A percentile compares a stretch with the other conserved stretches of the same genome.
phyloP scores from a whole-genome alignment of 768 basidiomycete genomes.

The Termitomyces sp. region DNA sequence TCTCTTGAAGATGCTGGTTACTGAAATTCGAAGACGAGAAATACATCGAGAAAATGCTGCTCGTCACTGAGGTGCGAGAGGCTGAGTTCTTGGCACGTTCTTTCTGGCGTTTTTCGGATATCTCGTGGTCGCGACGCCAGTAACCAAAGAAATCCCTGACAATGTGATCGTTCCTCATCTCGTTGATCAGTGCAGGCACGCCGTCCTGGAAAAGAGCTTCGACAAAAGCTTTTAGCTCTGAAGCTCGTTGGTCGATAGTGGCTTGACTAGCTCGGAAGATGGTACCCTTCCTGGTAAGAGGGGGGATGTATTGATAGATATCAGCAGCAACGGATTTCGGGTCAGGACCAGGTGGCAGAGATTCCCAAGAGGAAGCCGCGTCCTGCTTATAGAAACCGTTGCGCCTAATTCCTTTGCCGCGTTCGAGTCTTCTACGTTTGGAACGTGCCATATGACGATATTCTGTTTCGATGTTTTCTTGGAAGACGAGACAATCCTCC shows the following conservation, averaged over 20 bases:
- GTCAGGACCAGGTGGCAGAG: slow-evolving; percentile 78
- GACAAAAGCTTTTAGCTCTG: slow-evolving; percentile 55
- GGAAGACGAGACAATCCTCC: slow-evolving; percentile 80
- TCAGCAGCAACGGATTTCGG: slow-evolving; percentile 67
- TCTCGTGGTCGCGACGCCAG: slow-evolving; percentile 70
- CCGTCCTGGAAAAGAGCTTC: slow-evolving; percentile 51
- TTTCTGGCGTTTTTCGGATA: slow-evolving; percentile 36
- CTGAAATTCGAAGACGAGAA: slow-evolving; percentile 41
- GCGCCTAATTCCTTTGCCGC: slow-evolving; percentile 74
- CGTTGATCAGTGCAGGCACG: slow-evolving; percentile 59
- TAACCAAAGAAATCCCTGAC: slow-evolving; percentile 75
- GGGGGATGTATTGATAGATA: slow-evolving; percentile 61
- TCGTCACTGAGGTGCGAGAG: slow-evolving; percentile 39
- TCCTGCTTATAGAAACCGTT: slow-evolving; percentile 66
- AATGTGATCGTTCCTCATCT: slow-evolving; percentile 49
- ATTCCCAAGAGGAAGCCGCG: slow-evolving; percentile 78
- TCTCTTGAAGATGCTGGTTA: slow-evolving; percentile 13
- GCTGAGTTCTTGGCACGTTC: slow-evolving; percentile 17
- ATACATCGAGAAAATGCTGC: slow-evolving; percentile 53
- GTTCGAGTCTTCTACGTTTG: slow-evolving; percentile 60
- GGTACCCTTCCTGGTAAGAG: slow-evolving; percentile 63
- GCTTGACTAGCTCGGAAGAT: slow-evolving; percentile 68
- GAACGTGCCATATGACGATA: slow-evolving; percentile 57
- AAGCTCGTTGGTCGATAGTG: slow-evolving; percentile 55
- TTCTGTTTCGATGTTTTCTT: slow-evolving; percentile 60